Base-by-base conservation (phyloP, 352 stramenopile genomes). In the Globisporangium iwayamae region DNA sequence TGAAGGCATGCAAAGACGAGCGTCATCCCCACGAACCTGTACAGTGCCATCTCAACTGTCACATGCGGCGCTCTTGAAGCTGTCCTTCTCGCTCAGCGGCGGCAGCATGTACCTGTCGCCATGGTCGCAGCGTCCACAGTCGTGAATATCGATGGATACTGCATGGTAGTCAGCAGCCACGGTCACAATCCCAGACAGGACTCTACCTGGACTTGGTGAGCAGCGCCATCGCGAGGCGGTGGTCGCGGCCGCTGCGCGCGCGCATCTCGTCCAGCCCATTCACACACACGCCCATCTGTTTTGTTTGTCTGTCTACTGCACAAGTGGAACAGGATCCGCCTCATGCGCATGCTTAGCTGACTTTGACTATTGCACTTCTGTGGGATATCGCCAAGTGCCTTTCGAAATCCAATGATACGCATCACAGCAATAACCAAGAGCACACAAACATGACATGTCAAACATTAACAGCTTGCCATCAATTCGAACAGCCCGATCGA, bases 191-290 rank as follows among this genome's bases (percentile, higher is more conserved):
- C 25, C 25, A 28, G 25, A 30, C 10, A 20, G 25, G 14, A 5
- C 38, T 45, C 13, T 43, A 62, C 56, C 56, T 62, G 22, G 56
- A 54, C 45, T 62, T 62, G 25, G 56, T 62, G 43, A 62, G 56
- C 28, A 62, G 43, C 18, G 56, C 56, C 41, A 62, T 53, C 32
- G 56, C 56, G 56, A 62, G 41, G 3, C 56, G 28, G 39, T 62
- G 56, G 28, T 62, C 56, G 28, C 43, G 41, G 3, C 53, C 56
- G 16, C 10, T 36, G 18, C 56, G 56, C 39, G 25, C 11, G 6
- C 46, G 56, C 56, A 62, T 53, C 11, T 56, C 51, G 51, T 8
- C 16, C 22, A 22, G 30, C 36, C 36, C 36, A 39, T 39, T 4
- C 16, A 62, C n/a, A 8, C 41, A 38, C 14, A 52, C 30, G 39